Percentiles rank a stretch among this genome's conserved stretches.
Evolutionary conservation across 2,329 filamentous ascomycete genomes (phyloP).

Genomic region (Stagonosporopsis vannaccii): DNA sequence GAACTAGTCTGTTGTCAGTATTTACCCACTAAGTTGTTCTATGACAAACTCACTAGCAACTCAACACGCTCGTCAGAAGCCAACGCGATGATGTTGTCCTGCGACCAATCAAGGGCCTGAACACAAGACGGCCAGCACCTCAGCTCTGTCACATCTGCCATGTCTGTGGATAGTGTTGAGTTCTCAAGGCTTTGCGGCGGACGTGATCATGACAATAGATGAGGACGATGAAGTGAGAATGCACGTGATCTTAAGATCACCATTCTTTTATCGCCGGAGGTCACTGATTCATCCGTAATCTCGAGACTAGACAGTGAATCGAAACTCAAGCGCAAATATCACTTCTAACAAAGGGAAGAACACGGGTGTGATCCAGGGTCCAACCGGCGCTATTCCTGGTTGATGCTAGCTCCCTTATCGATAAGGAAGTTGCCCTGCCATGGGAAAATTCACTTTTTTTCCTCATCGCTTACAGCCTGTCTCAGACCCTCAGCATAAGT

Average conservation of each 20-base stretch:
- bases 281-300: neutral
- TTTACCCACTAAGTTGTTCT: neutral
- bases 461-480: constrained; percentile 1
- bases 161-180: constrained; percentile 11
- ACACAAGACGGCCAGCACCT: constrained; percentile 59
- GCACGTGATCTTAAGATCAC: neutral
- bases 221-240: neutral
- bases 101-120: constrained; percentile 65
- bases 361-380: constrained; percentile 10
- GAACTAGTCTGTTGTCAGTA: constrained; percentile 33
- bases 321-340: neutral
- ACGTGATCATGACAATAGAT: constrained; percentile 1
- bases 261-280: neutral
- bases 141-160: constrained; percentile 47
- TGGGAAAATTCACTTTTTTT: constrained; percentile 19
- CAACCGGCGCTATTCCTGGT: neutral
- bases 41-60: constrained; percentile 54
- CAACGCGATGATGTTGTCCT: constrained; percentile 65
- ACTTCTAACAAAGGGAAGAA: constrained; percentile 6
- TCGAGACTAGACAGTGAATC: neutral
- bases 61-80: constrained; percentile 64
- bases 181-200: neutral
- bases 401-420: constrained; percentile 26
- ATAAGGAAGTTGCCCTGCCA: constrained; percentile 18
- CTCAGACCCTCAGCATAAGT: constrained; percentile 6